These are phyloP conservation scores for Multifurca ochricompacta DNA, from an alignment of 768 basidiomycete genomes.

Conservation along the genomic window DNA sequence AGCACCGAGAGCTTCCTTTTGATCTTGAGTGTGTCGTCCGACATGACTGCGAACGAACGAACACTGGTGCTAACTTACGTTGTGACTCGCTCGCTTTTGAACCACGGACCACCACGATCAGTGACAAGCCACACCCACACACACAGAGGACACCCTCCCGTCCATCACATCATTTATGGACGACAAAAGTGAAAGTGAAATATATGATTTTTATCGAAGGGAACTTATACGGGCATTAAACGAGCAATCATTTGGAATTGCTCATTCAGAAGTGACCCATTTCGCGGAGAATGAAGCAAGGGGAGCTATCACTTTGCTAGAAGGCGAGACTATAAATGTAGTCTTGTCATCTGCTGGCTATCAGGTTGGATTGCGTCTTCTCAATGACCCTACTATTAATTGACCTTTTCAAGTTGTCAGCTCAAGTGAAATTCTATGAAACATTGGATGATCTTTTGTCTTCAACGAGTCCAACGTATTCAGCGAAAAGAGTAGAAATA, in stretches of 20 bases:
- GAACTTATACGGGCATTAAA: slow-evolving; percentile 14
- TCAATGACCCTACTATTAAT: not conserved
- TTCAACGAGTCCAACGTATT: slow-evolving; percentile 10
- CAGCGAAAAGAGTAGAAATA: not conserved
- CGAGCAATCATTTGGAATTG: slow-evolving; percentile 18
- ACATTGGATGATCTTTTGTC: slow-evolving; percentile 19
- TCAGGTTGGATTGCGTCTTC: slow-evolving; percentile 3
- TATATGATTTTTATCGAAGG: slow-evolving; percentile 13
- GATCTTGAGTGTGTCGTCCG: slow-evolving; percentile 31
- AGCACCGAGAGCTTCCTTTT: slow-evolving; percentile 40
- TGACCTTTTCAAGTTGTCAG: slow-evolving; percentile 1
- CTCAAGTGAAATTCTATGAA: slow-evolving; percentile 9
- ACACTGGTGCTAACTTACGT: too few relatives aligned
- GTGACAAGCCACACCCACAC: not conserved
- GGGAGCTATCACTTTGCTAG: slow-evolving; percentile 13
- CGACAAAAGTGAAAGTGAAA: not conserved
- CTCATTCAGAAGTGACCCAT: not conserved
- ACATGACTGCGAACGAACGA: slow-evolving; percentile 25
- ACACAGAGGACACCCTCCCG: too few relatives aligned
- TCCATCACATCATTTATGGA: slow-evolving; percentile 1
- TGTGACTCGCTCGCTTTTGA: too few relatives aligned
- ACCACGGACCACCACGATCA: too few relatives aligned
- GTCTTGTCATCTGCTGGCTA: slow-evolving; percentile 13
- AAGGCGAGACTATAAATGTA: slow-evolving; percentile 10
- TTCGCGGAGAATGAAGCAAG: slow-evolving; percentile 7